phyloP scores from a whole-genome alignment of 352 stramenopile genomes.

The Phytopythium oedochilum region DNA sequence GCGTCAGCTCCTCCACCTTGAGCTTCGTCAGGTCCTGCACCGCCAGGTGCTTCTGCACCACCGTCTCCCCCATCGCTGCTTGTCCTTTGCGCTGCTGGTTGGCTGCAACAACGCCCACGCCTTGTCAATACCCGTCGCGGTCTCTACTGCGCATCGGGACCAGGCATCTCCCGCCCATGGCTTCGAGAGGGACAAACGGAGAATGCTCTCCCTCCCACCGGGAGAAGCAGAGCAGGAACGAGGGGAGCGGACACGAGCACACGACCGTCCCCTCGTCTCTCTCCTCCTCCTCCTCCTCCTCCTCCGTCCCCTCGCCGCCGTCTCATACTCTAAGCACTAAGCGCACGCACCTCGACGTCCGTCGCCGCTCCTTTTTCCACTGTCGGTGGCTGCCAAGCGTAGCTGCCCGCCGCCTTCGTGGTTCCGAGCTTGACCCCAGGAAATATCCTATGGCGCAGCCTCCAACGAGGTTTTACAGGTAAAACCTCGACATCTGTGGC shows the following conservation, averaged over 20 bases:
- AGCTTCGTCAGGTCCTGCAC: constrained; percentile 95
- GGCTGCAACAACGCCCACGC: not conserved
- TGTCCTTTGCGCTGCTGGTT: not conserved
- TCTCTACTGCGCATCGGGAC: not conserved
- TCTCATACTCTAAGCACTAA: not conserved
- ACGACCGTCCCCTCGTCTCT: not conserved
- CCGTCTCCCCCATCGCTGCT: constrained; percentile 48
- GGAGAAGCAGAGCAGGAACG: not conserved
- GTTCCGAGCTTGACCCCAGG: not conserved
- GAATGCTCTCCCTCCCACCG: not conserved
- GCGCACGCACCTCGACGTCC: constrained; percentile 5
- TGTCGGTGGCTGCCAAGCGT: not conserved
- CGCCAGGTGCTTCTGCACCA: constrained; percentile 72
- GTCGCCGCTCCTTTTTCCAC: constrained; percentile 7
- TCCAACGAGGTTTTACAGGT: no score
- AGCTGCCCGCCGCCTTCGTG: not conserved
- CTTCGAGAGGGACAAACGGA: not conserved
- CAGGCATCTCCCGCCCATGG: not conserved
- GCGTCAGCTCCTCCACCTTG: constrained; percentile 95
- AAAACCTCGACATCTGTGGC: no score
- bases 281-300: not conserved
- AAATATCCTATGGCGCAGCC: constrained; percentile 8
- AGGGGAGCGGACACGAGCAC: not conserved
- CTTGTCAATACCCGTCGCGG: not conserved
- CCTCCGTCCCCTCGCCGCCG: no score